phyloP scores from a whole-genome alignment of 108 stramenopile species.

The Chaetoceros muelleri region DNA sequence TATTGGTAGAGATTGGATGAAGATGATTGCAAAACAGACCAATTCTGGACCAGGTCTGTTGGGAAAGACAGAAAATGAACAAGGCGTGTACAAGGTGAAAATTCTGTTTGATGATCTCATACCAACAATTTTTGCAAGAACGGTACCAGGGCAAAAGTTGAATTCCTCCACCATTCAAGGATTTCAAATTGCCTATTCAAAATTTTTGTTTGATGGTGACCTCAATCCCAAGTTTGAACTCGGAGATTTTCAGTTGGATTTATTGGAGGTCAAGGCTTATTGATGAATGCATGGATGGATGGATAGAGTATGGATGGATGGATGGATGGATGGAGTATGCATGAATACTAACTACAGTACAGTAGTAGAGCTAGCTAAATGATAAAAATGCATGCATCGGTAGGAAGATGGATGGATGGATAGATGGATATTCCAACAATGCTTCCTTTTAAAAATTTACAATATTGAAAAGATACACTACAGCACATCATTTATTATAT shows the following conservation, averaged over 20 bases:
- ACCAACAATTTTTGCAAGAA: conserved; percentile 61
- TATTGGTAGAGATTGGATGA: not conserved
- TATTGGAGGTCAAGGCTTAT: conserved; percentile 42
- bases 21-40: not conserved
- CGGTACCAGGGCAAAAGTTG: conserved; percentile 18
- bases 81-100: conserved; percentile 7
- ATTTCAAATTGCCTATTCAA: conserved; percentile 67
- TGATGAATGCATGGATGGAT: conserved; percentile 12
- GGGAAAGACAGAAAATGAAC: not conserved
- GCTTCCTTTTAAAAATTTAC: too few relatives aligned
- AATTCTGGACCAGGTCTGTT: not conserved
- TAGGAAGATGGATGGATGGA: too few relatives aligned
- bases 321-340: too few relatives aligned
- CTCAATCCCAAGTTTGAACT: conserved; percentile 43
- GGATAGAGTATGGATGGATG: too few relatives aligned
- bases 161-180: conserved; percentile 23
- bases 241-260: conserved; percentile 43
- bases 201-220: conserved; percentile 70
- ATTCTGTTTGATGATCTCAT: conserved; percentile 51
- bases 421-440: too few relatives aligned
- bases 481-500: too few relatives aligned
- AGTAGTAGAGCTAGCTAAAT: too few relatives aligned
- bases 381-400: too few relatives aligned
- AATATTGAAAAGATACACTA: too few relatives aligned
- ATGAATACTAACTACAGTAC: too few relatives aligned